phyloP scores from a whole-genome alignment of 2,329 filamentous ascomycete genomes.

The Neopestalotiopsis rosae region DNA sequence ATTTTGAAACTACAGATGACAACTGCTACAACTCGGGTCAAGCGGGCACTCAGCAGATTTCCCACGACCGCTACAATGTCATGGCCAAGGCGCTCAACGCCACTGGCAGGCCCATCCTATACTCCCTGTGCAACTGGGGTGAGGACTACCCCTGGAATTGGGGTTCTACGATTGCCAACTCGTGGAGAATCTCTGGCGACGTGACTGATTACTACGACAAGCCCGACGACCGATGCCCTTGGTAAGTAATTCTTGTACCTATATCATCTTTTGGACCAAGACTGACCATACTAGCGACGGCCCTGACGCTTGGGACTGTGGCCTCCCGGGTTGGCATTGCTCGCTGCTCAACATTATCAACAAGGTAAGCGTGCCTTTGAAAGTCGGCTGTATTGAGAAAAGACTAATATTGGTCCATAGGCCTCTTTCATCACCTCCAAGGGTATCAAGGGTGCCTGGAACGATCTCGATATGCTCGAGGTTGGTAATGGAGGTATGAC shows the following conservation, averaged over 20 bases:
- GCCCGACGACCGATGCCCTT: slow-evolving; percentile 38
- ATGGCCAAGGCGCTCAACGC: slow-evolving; percentile 41
- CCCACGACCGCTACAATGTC: slow-evolving; percentile 33
- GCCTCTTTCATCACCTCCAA: slow-evolving; percentile 16
- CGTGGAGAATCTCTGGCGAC: slow-evolving; percentile 40
- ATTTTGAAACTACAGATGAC: slow-evolving; percentile 38
- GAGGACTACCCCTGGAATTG: slow-evolving; percentile 35
- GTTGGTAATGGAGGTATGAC: slow-evolving; percentile 28
- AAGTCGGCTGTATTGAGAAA: background rate
- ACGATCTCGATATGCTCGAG: slow-evolving; percentile 30
- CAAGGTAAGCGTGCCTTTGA: background rate
- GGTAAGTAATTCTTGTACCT: slow-evolving; percentile 7
- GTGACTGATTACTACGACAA: slow-evolving; percentile 39
- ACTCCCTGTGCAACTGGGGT: slow-evolving; percentile 42
- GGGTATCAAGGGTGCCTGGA: slow-evolving; percentile 20
- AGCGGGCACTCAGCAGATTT: slow-evolving; percentile 31
- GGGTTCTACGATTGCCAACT: slow-evolving; percentile 35
- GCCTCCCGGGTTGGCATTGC: slow-evolving; percentile 13
- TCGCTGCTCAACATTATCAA: slow-evolving; percentile 16
- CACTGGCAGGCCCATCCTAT: slow-evolving; percentile 38
- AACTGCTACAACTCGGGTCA: slow-evolving; percentile 45
- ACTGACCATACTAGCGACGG: slow-evolving; percentile 14
- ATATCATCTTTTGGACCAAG: no score
- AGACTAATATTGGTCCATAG: background rate
- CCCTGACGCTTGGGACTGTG: slow-evolving; percentile 18